Evolutionary conservation across 2,329 filamentous ascomycete genomes (phyloP), one percentile per base, ranked within the genome.

Genomic region (Ophiocordyceps camponoti-saundersi): DNA sequence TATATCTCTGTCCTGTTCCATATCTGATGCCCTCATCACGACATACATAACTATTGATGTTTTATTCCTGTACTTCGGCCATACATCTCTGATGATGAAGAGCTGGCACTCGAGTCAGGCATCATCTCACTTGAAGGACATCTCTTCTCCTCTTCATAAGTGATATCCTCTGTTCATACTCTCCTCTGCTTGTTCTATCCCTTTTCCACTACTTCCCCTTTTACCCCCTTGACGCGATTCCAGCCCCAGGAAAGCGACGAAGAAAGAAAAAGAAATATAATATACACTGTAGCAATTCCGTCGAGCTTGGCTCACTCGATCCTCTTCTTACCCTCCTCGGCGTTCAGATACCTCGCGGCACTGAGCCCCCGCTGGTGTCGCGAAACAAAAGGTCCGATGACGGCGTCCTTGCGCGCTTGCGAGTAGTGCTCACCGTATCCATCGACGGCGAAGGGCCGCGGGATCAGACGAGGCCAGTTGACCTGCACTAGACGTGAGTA

Each of bases 251-350:
- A 6, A 15, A 13, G 3, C 20, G 3, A 26, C 2, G 2, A 42
- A 2, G n/a, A 22, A 42, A 16, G 6, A 16, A 11, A 42, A 16
- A n/a, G 13, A 12, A 15, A 29, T 11, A 30, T 18, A 10, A 23
- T 6, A 44, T 15, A n/a, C 1, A 23, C 18, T 2, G 3, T 18
- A 26, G 4, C 7, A 20, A 7, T 18, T 29, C 26, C 30, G 12
- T 7, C 22, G n/a, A n/a, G n/a, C n/a, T n/a, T n/a, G n/a, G n/a
- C 56, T 55, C 75, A 89, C 62, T 98, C 92, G 59, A 94, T 93
- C 61, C 92, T 85, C 76, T 95, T 98, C 75, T 98, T 98, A 46
- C 92, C 92, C 66, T 98, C 92, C 63, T 98, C 92, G 47, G 93
- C 78, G 55, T 83, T 92, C 30, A 86, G 75, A 55, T 93, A 81